A percentile compares a stretch with the other conserved stretches of the same genome.
phyloP scores from a whole-genome alignment of 176 grass and related monocot species.

The Elaeis guineensis region DNA sequence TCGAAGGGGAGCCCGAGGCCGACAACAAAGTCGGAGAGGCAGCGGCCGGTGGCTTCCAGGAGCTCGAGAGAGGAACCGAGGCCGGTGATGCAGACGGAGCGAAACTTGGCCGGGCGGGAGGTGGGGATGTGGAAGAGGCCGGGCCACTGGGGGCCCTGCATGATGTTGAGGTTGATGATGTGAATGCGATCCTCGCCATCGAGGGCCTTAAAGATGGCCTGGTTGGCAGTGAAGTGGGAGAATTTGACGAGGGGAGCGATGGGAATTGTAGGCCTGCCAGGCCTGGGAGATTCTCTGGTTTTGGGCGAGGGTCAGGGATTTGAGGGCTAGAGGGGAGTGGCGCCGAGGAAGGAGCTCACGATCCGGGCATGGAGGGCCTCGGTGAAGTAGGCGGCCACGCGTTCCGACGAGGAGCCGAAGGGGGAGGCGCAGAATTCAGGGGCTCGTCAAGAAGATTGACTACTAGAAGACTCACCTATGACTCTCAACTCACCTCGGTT shows the following conservation, averaged over 20 bases:
- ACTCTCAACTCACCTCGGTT: too few relatives aligned
- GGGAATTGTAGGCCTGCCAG: slow-evolving; percentile 70
- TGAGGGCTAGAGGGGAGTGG: slow-evolving; percentile 44
- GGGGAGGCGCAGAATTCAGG: slow-evolving; percentile 22
- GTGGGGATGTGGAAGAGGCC: slow-evolving; percentile 83
- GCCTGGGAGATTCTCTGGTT: slow-evolving; percentile 43
- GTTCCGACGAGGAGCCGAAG: slow-evolving; percentile 73
- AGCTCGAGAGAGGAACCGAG: slow-evolving; percentile 71
- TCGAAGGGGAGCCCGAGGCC: slow-evolving; percentile 64
- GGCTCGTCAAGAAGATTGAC: too few relatives aligned
- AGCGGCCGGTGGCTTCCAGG: slow-evolving; percentile 60
- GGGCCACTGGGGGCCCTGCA: slow-evolving; percentile 92
- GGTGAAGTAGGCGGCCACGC: slow-evolving; percentile 76
- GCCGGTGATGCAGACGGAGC: slow-evolving; percentile 66
- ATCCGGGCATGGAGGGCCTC: slow-evolving; percentile 74
- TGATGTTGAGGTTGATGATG: slow-evolving; percentile 82
- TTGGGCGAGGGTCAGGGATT: slow-evolving; percentile 24
- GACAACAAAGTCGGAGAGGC: slow-evolving; percentile 59
- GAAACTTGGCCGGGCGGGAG: slow-evolving; percentile 39
- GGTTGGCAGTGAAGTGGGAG: slow-evolving; percentile 95
- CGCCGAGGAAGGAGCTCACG: slow-evolving; percentile 67
- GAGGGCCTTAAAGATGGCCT: slow-evolving; percentile 77
- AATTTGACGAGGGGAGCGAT: slow-evolving; percentile 86
- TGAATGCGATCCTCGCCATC: slow-evolving; percentile 55
- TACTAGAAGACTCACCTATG: too few relatives aligned